Percentiles rank a stretch among this genome's conserved stretches.
These are phyloP conservation scores for Solanum bulbocastanum DNA, from an alignment of 257 asterid genomes.

Conservation along the genomic window DNA sequence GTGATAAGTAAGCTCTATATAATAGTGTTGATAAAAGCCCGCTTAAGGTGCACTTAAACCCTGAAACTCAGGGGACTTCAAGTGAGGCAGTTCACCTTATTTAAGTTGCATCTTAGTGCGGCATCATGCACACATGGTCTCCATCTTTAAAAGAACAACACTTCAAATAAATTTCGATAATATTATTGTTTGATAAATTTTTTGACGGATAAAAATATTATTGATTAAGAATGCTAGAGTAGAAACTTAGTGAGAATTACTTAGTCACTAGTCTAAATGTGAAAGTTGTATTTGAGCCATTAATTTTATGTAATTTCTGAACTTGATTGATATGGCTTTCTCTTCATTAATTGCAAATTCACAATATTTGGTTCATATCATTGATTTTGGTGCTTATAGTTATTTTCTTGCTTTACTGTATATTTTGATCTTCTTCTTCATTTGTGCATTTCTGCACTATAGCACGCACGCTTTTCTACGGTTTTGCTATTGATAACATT, in stretches of 20 bases:
- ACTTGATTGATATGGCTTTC: not conserved
- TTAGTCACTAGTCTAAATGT: not conserved
- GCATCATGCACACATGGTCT: not conserved
- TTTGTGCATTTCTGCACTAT: not conserved
- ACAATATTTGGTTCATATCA: not conserved
- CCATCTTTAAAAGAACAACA: not conserved
- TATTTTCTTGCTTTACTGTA: not conserved
- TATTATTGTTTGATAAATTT: not conserved
- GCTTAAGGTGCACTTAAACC: not conserved
- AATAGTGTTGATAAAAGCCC: not conserved
- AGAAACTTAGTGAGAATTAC: not conserved
- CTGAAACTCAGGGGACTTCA: not conserved
- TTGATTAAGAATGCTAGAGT: not conserved
- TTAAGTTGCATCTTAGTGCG: not conserved
- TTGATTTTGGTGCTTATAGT: not conserved
- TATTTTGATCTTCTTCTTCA: not conserved
- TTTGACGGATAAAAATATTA: not conserved
- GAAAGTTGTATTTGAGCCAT: not conserved
- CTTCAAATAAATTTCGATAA: not conserved
- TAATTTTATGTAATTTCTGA: not conserved
- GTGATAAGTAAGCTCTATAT: not conserved
- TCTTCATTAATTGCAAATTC: not conserved
- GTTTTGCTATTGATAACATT: not conserved
- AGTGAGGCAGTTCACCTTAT: not conserved
- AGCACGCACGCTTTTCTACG: not conserved